Percentiles rank a stretch among this genome's conserved stretches.
Evolutionary conservation across 768 basidiomycete genomes (phyloP).

Genomic region (Boletus reticulatus): DNA sequence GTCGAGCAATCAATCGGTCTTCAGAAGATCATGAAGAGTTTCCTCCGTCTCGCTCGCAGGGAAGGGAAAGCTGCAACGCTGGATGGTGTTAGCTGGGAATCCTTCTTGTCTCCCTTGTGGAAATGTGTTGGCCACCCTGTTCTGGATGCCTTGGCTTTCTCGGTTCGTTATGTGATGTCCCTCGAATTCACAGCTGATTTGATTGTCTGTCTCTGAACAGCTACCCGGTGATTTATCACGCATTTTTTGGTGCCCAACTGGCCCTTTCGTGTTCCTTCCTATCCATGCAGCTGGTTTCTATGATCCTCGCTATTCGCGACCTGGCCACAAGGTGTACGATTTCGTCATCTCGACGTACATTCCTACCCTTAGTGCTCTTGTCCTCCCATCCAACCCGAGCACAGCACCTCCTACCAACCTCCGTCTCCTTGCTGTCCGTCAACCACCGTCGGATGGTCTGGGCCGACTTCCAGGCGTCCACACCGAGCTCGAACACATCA

Average conservation of each 20-base stretch:
- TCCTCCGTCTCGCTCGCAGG: neutral
- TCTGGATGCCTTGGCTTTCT: constrained; percentile 1
- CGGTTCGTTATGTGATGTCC: neutral
- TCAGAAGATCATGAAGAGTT: neutral
- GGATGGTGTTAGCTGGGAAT: neutral
- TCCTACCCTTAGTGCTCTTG: constrained; percentile 9
- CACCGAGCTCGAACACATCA: constrained; percentile 25
- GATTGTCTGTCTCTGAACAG: neutral
- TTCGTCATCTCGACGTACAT: neutral
- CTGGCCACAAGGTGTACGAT: neutral
- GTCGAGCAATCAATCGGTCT: neutral
- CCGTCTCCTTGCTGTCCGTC: neutral
- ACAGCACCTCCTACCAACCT: neutral
- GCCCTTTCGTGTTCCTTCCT: neutral
- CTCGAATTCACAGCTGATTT: neutral
- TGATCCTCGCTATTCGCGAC: neutral
- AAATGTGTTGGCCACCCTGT: constrained; percentile 1
- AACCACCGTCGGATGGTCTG: constrained; percentile 3
- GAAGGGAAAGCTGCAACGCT: neutral
- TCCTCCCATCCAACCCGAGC: neutral
- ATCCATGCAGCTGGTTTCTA: neutral
- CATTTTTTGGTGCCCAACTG: neutral
- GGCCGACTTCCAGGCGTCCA: constrained; percentile 7
- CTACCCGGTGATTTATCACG: neutral
- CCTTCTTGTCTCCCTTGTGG: constrained; percentile 4